These are phyloP conservation scores for Curvularia lunata DNA, from an alignment of 2,329 filamentous ascomycete genomes.

Conservation along the genomic window DNA sequence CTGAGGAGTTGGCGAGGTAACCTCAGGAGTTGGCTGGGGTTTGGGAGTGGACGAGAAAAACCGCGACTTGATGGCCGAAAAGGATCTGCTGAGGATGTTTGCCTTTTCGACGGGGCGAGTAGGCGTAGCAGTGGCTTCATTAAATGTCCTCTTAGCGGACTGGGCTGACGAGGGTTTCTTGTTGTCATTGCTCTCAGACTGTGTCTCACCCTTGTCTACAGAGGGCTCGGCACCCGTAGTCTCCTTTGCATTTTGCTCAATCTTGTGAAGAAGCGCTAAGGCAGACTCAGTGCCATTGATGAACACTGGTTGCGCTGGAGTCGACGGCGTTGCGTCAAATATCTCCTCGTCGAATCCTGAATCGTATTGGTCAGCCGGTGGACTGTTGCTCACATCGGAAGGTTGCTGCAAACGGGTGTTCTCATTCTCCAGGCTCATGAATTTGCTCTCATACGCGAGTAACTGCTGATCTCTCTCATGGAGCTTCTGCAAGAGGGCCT, in stretches of 20 bases:
- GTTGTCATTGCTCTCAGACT: slow-evolving; percentile 5
- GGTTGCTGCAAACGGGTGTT: slow-evolving; percentile 4
- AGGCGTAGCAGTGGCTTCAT: slow-evolving; percentile 16
- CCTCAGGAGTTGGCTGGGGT: slow-evolving; percentile 7
- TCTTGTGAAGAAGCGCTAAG: slow-evolving; percentile 30
- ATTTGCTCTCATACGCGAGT: slow-evolving; percentile 9
- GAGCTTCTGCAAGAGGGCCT: slow-evolving; percentile 10
- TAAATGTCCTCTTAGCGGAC: slow-evolving; percentile 7
- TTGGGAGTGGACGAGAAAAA: slow-evolving; percentile 21
- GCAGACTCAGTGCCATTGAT: slow-evolving; percentile 28
- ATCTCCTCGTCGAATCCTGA: slow-evolving; percentile 31
- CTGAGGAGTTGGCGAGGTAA: slow-evolving; percentile 8
- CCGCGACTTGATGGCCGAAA: slow-evolving; percentile 31
- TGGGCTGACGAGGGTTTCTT: slow-evolving; percentile 12
- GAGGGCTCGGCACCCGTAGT: slow-evolving; percentile 7
- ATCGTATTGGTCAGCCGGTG: slow-evolving; percentile 19
- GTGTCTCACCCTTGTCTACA: slow-evolving; percentile 3
- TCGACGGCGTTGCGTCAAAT: slow-evolving; percentile 11
- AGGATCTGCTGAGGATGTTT: slow-evolving; percentile 28
- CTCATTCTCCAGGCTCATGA: neutral
- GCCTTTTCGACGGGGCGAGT: slow-evolving; percentile 13
- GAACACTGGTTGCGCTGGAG: slow-evolving; percentile 18
- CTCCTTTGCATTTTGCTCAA: slow-evolving; percentile 27
- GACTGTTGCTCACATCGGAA: slow-evolving; percentile 3
- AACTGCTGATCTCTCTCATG: slow-evolving; percentile 10